A percentile compares a stretch with the other conserved stretches of the same genome.
These are phyloP conservation scores for Casuarina cunninghamiana DNA, from an alignment of 306 rosid species.

Conservation along the genomic window DNA sequence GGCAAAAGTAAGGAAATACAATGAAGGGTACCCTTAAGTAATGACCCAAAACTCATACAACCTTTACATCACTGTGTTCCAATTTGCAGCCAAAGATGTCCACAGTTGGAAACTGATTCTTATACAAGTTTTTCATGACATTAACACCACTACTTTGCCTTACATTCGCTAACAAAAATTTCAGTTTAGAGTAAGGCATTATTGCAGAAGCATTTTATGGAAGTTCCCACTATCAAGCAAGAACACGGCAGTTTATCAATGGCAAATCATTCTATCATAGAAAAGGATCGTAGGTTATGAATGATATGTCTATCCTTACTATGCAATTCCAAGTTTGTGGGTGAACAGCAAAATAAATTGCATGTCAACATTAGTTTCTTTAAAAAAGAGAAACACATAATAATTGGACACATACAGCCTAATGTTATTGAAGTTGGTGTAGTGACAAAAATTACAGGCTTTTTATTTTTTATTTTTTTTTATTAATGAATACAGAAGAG, in stretches of 20 bases:
- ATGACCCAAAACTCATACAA: background rate
- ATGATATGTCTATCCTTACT: background rate
- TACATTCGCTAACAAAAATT: background rate
- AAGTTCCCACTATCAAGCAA: background rate
- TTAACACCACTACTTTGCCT: background rate
- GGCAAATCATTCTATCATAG: background rate
- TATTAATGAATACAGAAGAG: slow-evolving; percentile 10
- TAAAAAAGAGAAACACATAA: background rate
- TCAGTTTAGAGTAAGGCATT: background rate
- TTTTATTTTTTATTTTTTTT: background rate
- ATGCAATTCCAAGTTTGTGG: background rate
- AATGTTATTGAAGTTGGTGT: background rate
- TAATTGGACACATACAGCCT: slow-evolving; percentile 7
- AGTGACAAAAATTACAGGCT: slow-evolving; percentile 4
- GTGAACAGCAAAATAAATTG: background rate
- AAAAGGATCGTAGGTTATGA: background rate
- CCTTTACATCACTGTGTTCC: background rate
- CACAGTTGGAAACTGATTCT: background rate
- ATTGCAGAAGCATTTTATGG: background rate
- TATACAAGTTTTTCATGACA: background rate
- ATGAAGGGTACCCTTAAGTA: background rate
- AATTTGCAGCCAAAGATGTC: background rate
- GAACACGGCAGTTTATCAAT: background rate
- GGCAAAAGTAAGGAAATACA: background rate
- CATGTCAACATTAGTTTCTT: background rate